These are phyloP conservation scores for Patellifolia procumbens DNA, from an alignment of 179 eudicot genomes.

Conservation along the genomic window DNA sequence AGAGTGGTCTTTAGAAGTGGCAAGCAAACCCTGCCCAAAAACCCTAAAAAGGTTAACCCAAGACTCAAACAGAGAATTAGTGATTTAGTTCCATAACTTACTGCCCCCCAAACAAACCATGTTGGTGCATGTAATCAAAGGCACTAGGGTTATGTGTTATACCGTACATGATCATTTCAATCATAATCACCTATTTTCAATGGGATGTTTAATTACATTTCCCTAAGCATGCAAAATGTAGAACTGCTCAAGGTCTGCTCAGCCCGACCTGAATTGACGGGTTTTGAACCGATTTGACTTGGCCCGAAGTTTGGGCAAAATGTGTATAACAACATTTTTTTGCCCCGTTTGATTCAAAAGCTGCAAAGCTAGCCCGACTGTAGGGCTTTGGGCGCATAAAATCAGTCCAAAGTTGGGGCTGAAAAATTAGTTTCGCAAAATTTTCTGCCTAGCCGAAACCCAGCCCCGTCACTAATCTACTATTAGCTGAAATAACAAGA, in stretches of 20 bases:
- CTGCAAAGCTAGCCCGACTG: too few relatives aligned
- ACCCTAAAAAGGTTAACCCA: conserved; percentile 37
- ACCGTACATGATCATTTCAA: conserved; percentile 1
- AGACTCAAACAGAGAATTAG: conserved; percentile 12
- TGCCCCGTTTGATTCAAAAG: too few relatives aligned
- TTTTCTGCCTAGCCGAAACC: too few relatives aligned
- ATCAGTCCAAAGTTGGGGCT: too few relatives aligned
- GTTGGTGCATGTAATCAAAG: conserved; percentile 12
- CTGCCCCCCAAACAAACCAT: conserved; percentile 31
- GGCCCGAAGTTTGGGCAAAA: too few relatives aligned
- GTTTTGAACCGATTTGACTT: neutral
- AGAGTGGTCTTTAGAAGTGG: conserved; percentile 38
- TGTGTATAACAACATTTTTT: too few relatives aligned
- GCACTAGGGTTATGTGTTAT: conserved; percentile 12
- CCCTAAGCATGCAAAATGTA: conserved; percentile 8
- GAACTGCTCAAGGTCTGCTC: too few relatives aligned
- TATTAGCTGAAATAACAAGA: too few relatives aligned
- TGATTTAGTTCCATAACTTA: conserved; percentile 41
- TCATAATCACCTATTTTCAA: neutral
- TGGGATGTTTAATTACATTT: neutral
- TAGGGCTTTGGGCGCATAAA: too few relatives aligned
- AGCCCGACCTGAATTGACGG: neutral
- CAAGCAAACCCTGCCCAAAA: conserved; percentile 43
- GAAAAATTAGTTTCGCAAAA: too few relatives aligned
- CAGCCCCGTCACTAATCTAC: too few relatives aligned